Percentiles rank a stretch among this genome's conserved stretches.
These are phyloP conservation scores for Silene uniflora DNA, from an alignment of 148 eudicot species.

Conservation along the genomic window DNA sequence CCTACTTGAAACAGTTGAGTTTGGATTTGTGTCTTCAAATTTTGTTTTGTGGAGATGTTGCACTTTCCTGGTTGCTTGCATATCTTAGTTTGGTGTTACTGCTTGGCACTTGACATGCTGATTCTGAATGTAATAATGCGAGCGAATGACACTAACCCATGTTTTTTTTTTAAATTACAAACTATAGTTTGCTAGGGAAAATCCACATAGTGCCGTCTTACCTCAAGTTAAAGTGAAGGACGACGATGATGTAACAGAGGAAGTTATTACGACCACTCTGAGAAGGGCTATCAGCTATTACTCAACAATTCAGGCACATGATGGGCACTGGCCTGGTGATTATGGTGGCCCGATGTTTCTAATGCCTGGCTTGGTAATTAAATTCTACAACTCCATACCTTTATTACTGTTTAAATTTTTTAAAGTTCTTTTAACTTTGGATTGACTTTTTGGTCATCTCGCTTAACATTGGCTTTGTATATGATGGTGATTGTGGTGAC, in stretches of 20 bases:
- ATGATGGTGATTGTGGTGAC: no score
- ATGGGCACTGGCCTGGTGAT: slow-evolving; percentile 99
- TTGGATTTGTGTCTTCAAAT: no score
- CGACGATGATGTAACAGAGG: slow-evolving; percentile 60
- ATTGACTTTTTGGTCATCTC: not conserved
- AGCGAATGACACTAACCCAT: slow-evolving; percentile 2
- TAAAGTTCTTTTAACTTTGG: not conserved
- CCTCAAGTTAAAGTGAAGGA: slow-evolving; percentile 75
- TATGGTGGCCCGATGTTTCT: slow-evolving; percentile 98
- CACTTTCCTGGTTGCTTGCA: not conserved
- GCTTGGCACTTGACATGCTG: not conserved
- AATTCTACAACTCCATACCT: not conserved
- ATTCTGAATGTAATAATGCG: not conserved
- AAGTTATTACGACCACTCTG: slow-evolving; percentile 53
- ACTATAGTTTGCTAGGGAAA: slow-evolving; percentile 66
- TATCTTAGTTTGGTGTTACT: not conserved
- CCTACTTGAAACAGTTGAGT: not conserved
- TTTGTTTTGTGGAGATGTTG: not conserved
- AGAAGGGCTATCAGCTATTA: slow-evolving; percentile 75
- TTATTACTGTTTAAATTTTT: not conserved
- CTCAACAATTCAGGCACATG: slow-evolving; percentile 84
- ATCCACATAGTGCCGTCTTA: slow-evolving; percentile 33
- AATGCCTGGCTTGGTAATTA: slow-evolving; percentile 80
- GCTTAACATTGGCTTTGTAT: no score
- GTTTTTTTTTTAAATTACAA: not conserved